Percentiles rank a stretch among this genome's conserved stretches.
Evolutionary conservation across 371 early-diverging fungal species (phyloP).

Genomic region (Syncephalastrum monosporum): DNA sequence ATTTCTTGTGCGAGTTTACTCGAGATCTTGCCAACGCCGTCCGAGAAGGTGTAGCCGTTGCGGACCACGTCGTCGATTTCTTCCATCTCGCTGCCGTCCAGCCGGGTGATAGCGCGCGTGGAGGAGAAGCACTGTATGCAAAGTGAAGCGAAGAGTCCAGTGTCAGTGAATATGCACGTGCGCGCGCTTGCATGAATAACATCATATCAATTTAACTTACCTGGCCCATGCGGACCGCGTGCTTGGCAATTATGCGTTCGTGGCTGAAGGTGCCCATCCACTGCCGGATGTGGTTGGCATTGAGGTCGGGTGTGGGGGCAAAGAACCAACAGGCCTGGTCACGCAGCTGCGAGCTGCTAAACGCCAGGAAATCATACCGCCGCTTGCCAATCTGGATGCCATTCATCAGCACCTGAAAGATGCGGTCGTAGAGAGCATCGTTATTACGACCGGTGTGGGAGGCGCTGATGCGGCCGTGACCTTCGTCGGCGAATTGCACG

Average conservation of each 20-base stretch:
- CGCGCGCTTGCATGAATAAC: not conserved
- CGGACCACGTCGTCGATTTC: slow-evolving; percentile 57
- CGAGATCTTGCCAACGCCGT: slow-evolving; percentile 83
- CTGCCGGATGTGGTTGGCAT: slow-evolving; percentile 54
- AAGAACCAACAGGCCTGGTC: slow-evolving; percentile 79
- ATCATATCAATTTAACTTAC: slow-evolving; percentile 7
- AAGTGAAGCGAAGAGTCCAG: not conserved
- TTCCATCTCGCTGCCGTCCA: slow-evolving; percentile 34
- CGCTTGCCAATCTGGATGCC: slow-evolving; percentile 62
- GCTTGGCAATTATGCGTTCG: slow-evolving; percentile 71
- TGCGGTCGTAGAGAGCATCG: slow-evolving; percentile 49
- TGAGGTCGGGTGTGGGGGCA: slow-evolving; percentile 36
- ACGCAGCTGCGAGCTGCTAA: slow-evolving; percentile 68
- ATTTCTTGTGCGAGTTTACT: slow-evolving; percentile 52
- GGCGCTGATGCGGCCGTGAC: slow-evolving; percentile 38
- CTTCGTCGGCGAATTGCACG: slow-evolving; percentile 71
- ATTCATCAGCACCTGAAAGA: slow-evolving; percentile 46
- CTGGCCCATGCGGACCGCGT: slow-evolving; percentile 75
- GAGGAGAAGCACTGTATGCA: slow-evolving; percentile 60
- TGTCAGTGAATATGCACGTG: not conserved
- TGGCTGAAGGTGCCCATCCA: slow-evolving; percentile 78
- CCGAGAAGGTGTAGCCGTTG: slow-evolving; percentile 69
- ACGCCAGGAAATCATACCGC: slow-evolving; percentile 71
- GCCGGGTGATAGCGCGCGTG: slow-evolving; percentile 49
- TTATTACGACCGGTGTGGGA: slow-evolving; percentile 16